Base-by-base conservation (phyloP, 2,329 filamentous ascomycete species). In the Colletotrichum trifolii region DNA sequence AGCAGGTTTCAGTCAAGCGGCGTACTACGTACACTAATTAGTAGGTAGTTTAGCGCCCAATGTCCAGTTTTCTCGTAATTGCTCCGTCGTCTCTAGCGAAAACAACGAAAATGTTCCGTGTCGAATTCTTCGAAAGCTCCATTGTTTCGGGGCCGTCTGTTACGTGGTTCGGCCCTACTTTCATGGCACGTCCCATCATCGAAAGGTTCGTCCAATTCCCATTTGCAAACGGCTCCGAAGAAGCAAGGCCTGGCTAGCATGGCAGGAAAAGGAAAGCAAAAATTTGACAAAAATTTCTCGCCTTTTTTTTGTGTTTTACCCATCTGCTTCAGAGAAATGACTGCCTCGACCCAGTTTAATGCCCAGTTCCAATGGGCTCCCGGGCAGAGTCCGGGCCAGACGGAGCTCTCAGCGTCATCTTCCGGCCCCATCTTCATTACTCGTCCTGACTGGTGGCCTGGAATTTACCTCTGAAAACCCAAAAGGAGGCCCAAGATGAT, bases 401-500 rank as follows among this genome's bases (percentile, higher is more conserved):
- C 63, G 63, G 63, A 66, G 63, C 63, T 66, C 58, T 25, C 47
- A 53, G 63, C 58, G 52, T 59, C 56, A 25, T 58, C 63, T 48
- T 52, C 52, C 47, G 63, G 63, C 45, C 59, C 63, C 63, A 66
- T 63, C 33, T 15, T 54, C 63, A 63, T 66, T 66, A 66, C 63
- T 66, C 63, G 53, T 66, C 63, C 47, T 25, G 25, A 25, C 25
- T 25, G 25, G 25, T 56, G 57, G 59, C 46, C 38, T n/a, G 52
- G 42, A 57, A 13, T 43, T 57, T 57, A 62, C 58, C 58, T 63
- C 58, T 25, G 25, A 25, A 25, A 25, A 5, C 3, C 4, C 25
- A 25, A 25, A 25, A 25, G 4, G 25, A 25, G 25, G 25, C 4
- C 25, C 25, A 25, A 25, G 25, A 25, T 25, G 25, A 25, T 25